These are phyloP conservation scores for Corynascus novoguineensis DNA, from an alignment of 495 filamentous ascomycete species.

Conservation along the genomic window DNA sequence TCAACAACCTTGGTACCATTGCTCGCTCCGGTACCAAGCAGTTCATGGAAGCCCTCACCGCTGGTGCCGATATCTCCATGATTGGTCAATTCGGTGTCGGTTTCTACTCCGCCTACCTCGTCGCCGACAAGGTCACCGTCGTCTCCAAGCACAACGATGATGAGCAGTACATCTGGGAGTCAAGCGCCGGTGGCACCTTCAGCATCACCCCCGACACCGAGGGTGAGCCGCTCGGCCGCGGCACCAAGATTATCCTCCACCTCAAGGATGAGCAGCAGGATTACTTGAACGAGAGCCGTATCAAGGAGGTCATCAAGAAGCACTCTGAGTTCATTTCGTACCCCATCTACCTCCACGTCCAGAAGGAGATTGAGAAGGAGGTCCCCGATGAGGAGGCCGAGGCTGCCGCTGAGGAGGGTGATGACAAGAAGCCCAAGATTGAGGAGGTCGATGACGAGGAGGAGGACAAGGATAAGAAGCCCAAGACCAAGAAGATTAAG, in stretches of 20 bases:
- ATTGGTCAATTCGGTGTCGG: constrained; percentile 99
- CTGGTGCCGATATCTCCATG: constrained; percentile 99
- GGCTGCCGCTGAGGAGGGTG: constrained; percentile 58
- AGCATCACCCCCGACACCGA: constrained; percentile 86
- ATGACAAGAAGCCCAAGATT: constrained; percentile 82
- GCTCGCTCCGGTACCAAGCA: constrained; percentile 99
- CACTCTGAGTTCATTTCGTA: constrained; percentile 99
- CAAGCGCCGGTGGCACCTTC: constrained; percentile 94
- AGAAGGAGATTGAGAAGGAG: constrained; percentile 98
- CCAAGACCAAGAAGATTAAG: constrained; percentile 99
- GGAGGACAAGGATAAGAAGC: constrained; percentile 82
- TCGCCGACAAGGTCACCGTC: constrained; percentile 93
- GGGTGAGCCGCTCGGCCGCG: constrained; percentile 83
- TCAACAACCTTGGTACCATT: constrained; percentile 99
- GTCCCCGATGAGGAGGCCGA: constrained; percentile 96
- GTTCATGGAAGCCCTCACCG: constrained; percentile 99
- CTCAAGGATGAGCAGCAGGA: constrained; percentile 98
- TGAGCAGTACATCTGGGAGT: constrained; percentile 99
- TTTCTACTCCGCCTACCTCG: constrained; percentile 99
- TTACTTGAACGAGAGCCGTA: constrained; percentile 96
- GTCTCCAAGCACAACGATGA: constrained; percentile 99
- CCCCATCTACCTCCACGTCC: constrained; percentile 98
- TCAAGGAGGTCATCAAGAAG: constrained; percentile 99
- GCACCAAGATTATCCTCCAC: constrained; percentile 96
- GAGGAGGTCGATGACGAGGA: constrained; percentile 73